Conservation (phyloP, 2,329 filamentous ascomycete species). For the Xylariales sp. region DNA sequence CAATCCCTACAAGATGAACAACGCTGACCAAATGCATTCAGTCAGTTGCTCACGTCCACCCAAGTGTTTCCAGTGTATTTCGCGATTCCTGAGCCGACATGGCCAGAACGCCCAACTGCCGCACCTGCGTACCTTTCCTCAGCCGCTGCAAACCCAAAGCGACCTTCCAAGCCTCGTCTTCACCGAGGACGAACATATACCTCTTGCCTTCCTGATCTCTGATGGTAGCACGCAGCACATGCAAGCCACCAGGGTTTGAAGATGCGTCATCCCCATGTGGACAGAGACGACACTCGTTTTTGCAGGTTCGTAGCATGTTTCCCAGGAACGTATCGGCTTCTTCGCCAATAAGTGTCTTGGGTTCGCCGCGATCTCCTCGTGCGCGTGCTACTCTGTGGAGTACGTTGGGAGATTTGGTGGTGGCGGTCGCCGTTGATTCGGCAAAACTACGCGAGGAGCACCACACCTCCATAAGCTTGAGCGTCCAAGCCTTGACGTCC, state of each 20-base stretch:
- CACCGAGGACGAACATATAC: conserved; percentile 59
- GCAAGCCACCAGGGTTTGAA: conserved; percentile 40
- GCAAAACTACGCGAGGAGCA: conserved; percentile 61
- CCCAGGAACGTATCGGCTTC: conserved; percentile 57
- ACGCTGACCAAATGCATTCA: no score
- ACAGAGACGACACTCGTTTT: conserved; percentile 55
- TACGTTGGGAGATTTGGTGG: conserved; percentile 33
- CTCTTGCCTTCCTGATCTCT: conserved; percentile 63
- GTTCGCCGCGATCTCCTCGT: conserved; percentile 42
- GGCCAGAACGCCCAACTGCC: conserved; percentile 53
- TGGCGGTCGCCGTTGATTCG: conserved; percentile 34
- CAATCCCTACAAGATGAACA: no score
- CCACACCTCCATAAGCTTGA: conserved; percentile 89
- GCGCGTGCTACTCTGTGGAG: conserved; percentile 41
- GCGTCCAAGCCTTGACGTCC: conserved; percentile 97
- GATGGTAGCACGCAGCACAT: conserved; percentile 59
- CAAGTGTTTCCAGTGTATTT: conserved; percentile 52
- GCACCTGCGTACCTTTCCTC: conserved; percentile 54
- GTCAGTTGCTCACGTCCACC: conserved; percentile 46
- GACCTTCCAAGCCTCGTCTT: conserved; percentile 66
- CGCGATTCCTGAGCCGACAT: conserved; percentile 52
- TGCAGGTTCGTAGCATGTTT: conserved; percentile 61
- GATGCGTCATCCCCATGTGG: conserved; percentile 38
- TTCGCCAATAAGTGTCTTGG: conserved; percentile 53
- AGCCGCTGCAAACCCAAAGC: conserved; percentile 56